Evolutionary conservation across 371 early-diverging fungal species (phyloP), one percentile per base, ranked within the genome.

Genomic region (Mucor plumbeus): DNA sequence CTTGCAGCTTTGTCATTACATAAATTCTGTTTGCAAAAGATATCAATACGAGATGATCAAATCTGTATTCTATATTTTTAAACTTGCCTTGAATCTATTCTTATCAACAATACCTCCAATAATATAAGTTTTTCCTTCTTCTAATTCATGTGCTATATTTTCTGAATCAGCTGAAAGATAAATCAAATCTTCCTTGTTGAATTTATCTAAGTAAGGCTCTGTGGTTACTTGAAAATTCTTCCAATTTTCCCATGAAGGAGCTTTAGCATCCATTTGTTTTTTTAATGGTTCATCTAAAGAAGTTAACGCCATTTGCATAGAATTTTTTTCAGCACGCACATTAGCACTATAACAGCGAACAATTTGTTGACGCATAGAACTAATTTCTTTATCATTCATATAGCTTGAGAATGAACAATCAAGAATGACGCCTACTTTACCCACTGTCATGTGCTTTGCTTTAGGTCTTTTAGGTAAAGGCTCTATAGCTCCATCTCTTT

Each of bases 21-120:
- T 39, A 97, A 71, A 17, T 83, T 75, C 81, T 90, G 70, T 3
- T 38, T 38, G 34, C 39, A 43, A 15, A 11, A 26, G 10, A 10
- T 21, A 21, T 50, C 21, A 26, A 11, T 11, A 21, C 26, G 26
- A 19, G 10, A 11, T 11, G 10, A 11, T 9, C 50, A 6, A 4
- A 26, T 50, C 11, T 19, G 11, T 21, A 3, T 10, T 19, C 47
- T 15, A 17, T 21, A 44, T 44, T 15, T 17, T 11, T 19, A 50
- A 1, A 38, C 43, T 44, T 69, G 85, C 88, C 80, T 92, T 92
- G 77, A 94, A 83, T 57, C 97, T 76, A 69, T 98, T 98, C 74
- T 92, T 92, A 77, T 98, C 99, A 1, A 98, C 99, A 64, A 98
- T 89, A 1, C 95, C 97, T 48, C 99, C 99, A 71, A 98, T 90